Evolutionary conservation across 768 basidiomycete genomes (phyloP).

Genomic region (Lentinus brumalis): DNA sequence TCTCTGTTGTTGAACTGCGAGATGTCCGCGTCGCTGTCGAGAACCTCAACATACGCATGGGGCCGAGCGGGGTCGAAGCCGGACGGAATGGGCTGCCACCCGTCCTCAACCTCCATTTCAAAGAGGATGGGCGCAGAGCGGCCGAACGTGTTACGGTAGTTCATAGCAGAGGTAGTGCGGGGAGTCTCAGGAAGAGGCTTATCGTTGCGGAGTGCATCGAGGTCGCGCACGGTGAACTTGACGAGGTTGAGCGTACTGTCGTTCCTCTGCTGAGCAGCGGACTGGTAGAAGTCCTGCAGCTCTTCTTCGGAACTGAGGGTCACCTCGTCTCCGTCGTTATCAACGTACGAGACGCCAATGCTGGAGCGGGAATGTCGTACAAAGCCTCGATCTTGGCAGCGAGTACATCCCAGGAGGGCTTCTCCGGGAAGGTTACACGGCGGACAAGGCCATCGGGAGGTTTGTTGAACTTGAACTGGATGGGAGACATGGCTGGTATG

Average conservation of each 20-base stretch:
- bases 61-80: constrained; percentile 39
- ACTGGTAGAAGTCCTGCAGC: constrained; percentile 68
- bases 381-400: constrained; percentile 57
- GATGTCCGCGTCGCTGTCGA: constrained; percentile 44
- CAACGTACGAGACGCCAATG: constrained; percentile 71
- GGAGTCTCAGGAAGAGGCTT: constrained; percentile 35
- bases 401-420: constrained; percentile 60
- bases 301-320: constrained; percentile 79
- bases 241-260: constrained; percentile 35
- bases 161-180: constrained; percentile 26
- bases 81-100: constrained; percentile 62
- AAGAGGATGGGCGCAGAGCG: constrained; percentile 47
- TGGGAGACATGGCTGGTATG: constrained; percentile 43
- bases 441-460: constrained; percentile 57
- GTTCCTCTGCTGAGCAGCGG: constrained; percentile 21
- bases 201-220: constrained; percentile 40
- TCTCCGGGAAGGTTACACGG: constrained; percentile 51
- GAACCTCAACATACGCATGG: constrained; percentile 66
- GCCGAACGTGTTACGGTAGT: constrained; percentile 63
- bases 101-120: constrained; percentile 49
- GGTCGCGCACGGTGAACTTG: constrained; percentile 67
- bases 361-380: constrained; percentile 57
- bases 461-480: constrained; percentile 68
- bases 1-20: constrained; percentile 27
- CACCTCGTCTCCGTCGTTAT: constrained; percentile 73